Percentiles rank a stretch among this genome's conserved stretches.
Conservation (phyloP, 176 grass and related monocot species). For the Rhynchospora breviuscula region DNA sequence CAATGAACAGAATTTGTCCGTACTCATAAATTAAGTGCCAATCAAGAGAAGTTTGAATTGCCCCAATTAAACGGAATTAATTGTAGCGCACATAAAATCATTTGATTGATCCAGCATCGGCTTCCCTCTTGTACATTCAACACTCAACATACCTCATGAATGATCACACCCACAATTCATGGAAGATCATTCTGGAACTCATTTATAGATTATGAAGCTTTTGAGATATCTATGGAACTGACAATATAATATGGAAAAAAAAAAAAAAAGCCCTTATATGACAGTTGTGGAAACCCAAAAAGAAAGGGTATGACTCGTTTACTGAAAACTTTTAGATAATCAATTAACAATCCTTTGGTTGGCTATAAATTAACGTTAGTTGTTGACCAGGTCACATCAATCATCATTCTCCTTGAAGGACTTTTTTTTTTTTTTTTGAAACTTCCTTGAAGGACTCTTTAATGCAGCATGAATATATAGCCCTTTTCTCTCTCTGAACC, state of each 20-base stretch:
- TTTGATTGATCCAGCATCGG: not conserved
- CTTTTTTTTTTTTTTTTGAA: no score
- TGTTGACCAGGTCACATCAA: slow-evolving; percentile 19
- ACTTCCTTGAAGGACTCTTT: not conserved
- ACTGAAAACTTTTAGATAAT: not conserved
- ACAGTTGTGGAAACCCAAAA: slow-evolving; percentile 25
- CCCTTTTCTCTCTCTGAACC: not conserved
- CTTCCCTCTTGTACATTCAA: not conserved
- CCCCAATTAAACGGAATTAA: not conserved
- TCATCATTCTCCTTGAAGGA: slow-evolving; percentile 11
- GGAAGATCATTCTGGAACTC: not conserved
- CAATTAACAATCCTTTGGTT: not conserved
- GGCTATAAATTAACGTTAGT: slow-evolving; percentile 12
- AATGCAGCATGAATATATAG: slow-evolving; percentile 4
- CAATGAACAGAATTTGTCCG: no score
- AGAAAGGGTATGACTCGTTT: not conserved
- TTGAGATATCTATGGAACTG: slow-evolving; percentile 14
- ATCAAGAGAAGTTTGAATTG: no score
- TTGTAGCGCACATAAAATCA: not conserved
- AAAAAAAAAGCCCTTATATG: not conserved
- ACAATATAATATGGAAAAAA: slow-evolving; percentile 13
- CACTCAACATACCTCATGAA: not conserved
- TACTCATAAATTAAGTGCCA: no score
- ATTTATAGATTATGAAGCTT: slow-evolving; percentile 16
- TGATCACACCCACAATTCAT: not conserved